phyloP scores from a whole-genome alignment of 2,329 filamentous ascomycete species.

The Aspergillus piperis region DNA sequence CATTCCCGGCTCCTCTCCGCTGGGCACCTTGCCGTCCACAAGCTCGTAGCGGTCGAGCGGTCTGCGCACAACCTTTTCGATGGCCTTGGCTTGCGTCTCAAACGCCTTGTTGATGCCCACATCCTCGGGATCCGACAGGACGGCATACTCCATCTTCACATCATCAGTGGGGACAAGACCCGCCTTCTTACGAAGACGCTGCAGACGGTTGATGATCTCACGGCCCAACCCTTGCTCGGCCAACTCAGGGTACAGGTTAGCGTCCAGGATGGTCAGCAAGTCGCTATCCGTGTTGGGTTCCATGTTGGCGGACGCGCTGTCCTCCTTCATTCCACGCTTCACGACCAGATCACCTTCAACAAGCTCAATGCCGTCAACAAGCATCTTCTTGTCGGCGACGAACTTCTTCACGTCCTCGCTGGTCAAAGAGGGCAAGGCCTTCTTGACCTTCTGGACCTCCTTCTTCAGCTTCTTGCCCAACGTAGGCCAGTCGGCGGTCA shows the following conservation, averaged over 20 bases:
- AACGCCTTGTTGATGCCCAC: constrained; percentile 73
- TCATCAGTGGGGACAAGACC: constrained; percentile 89
- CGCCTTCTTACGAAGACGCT: constrained; percentile 90
- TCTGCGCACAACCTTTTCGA: constrained; percentile 76
- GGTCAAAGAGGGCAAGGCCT: constrained; percentile 75
- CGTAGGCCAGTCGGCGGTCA: constrained; percentile 87
- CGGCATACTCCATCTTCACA: constrained; percentile 88
- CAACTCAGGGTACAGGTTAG: constrained; percentile 77
- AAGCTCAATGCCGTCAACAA: constrained; percentile 82
- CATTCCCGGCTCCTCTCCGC: constrained; percentile 57
- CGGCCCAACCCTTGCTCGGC: constrained; percentile 85
- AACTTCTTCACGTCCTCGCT: constrained; percentile 81
- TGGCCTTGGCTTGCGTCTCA: constrained; percentile 64
- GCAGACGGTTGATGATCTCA: constrained; percentile 90
- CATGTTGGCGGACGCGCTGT: constrained; percentile 68
- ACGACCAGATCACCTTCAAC: constrained; percentile 81
- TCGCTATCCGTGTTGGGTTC: constrained; percentile 89
- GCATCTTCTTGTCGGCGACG: constrained; percentile 69
- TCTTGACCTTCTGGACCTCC: constrained; percentile 87
- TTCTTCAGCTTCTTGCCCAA: constrained; percentile 98
- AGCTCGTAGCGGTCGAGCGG: constrained; percentile 71
- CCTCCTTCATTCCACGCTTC: constrained; percentile 74
- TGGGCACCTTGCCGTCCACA: constrained; percentile 59
- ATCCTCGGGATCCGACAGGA: constrained; percentile 75
- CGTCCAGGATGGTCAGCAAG: constrained; percentile 87